phyloP scores from a whole-genome alignment of 257 asterid species.

The Anisodus acutangulus region DNA sequence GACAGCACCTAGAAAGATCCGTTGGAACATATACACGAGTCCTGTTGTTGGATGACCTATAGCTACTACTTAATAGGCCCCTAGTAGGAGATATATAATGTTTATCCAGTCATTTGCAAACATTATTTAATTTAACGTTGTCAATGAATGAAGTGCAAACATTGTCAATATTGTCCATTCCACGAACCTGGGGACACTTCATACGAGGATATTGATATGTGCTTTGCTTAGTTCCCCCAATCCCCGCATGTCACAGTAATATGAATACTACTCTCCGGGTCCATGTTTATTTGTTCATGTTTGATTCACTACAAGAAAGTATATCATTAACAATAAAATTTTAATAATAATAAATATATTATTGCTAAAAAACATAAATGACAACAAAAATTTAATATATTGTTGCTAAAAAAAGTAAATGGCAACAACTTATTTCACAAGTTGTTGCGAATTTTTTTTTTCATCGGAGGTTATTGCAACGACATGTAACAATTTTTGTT shows the following conservation, averaged over 20 bases:
- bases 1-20: not conserved
- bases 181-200: not conserved
- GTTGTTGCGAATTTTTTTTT: too few species aligned
- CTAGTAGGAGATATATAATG: not conserved
- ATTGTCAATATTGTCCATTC: not conserved
- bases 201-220: not conserved
- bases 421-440: too few species aligned
- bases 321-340: too few species aligned
- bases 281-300: too few species aligned
- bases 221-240: not conserved
- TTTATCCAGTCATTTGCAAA: not conserved
- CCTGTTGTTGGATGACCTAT: constrained; percentile 4
- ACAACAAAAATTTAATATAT: too few species aligned
- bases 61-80: not conserved
- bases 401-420: too few species aligned
- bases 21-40: not conserved
- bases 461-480: too few species aligned
- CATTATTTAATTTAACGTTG: not conserved
- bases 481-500: too few species aligned
- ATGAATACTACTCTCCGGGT: too few species aligned
- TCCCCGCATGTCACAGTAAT: not conserved
- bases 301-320: too few species aligned
- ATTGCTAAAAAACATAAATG: too few species aligned
- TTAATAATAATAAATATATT: too few species aligned
- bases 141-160: not conserved